phyloP scores from a whole-genome alignment of 345 rosid species.

The Melaleuca quinquenervia region DNA sequence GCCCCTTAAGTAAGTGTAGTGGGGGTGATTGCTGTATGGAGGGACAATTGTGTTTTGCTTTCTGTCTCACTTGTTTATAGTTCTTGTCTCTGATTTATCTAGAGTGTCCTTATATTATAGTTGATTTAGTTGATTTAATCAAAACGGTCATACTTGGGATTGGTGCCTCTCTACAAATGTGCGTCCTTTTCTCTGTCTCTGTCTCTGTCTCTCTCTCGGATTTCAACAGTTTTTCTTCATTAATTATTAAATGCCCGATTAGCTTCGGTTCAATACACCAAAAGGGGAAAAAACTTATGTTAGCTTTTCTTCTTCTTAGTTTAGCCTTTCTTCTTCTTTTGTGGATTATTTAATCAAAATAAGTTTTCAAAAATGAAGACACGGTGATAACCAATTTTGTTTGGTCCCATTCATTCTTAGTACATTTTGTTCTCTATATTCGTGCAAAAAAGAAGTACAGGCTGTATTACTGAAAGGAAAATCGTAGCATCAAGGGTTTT shows the following conservation, averaged over 20 bases:
- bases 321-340: neutral
- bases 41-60: neutral
- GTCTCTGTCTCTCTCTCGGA: neutral
- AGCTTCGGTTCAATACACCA: neutral
- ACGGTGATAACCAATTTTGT: neutral
- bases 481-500: neutral
- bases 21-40: neutral
- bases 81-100: neutral
- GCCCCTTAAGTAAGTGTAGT: neutral
- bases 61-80: neutral
- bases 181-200: neutral
- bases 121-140: neutral
- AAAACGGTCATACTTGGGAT: neutral
- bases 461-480: neutral
- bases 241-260: neutral
- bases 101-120: neutral
- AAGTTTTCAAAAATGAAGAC: neutral
- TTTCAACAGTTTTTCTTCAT: neutral
- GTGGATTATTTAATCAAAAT: neutral
- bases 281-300: neutral
- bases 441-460: neutral
- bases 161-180: neutral
- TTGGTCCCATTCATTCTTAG: neutral
- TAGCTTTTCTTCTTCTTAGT: neutral
- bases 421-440: neutral